These are phyloP conservation scores for Globisporangium iwayamae DNA, from an alignment of 352 stramenopile species.

Conservation along the genomic window DNA sequence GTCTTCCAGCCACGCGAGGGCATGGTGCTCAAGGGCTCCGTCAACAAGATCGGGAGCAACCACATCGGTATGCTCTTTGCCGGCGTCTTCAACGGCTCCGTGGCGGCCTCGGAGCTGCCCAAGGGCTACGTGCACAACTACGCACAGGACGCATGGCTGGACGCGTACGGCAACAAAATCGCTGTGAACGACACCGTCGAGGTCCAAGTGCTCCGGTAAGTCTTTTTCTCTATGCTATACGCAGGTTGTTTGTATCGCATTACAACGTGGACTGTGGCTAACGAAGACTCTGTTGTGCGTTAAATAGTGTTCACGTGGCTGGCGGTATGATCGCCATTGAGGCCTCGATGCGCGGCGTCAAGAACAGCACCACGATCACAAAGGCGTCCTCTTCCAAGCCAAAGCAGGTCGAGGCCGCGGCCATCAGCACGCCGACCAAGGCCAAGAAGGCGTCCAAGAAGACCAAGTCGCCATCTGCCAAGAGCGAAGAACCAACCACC, in stretches of 20 bases:
- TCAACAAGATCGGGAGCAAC: slow-evolving; percentile 88
- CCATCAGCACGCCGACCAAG: slow-evolving; percentile 4
- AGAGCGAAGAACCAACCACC: not conserved
- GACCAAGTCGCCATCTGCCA: slow-evolving; percentile 1
- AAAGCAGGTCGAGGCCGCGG: not conserved
- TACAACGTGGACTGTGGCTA: no score
- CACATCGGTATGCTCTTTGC: slow-evolving; percentile 82
- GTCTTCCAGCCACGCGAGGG: slow-evolving; percentile 68
- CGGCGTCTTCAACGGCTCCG: slow-evolving; percentile 81
- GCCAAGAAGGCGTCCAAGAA: slow-evolving; percentile 17
- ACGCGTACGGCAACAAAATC: slow-evolving; percentile 50
- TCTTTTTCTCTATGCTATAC: not conserved
- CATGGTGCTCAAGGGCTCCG: slow-evolving; percentile 54
- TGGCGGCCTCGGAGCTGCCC: slow-evolving; percentile 66
- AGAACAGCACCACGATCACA: slow-evolving; percentile 3
- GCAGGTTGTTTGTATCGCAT: no score
- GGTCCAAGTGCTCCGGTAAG: slow-evolving; percentile 60
- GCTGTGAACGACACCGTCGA: slow-evolving; percentile 58
- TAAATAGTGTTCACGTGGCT: slow-evolving; percentile 53
- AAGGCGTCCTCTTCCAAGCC: not conserved
- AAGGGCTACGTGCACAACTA: slow-evolving; percentile 82
- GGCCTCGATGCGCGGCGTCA: slow-evolving; percentile 57
- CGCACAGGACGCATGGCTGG: slow-evolving; percentile 67
- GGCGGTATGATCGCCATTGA: slow-evolving; percentile 82
- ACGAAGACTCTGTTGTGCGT: not conserved